Conservation (phyloP, 2,329 filamentous ascomycete species). For the Clarireedia sp. region DNA sequence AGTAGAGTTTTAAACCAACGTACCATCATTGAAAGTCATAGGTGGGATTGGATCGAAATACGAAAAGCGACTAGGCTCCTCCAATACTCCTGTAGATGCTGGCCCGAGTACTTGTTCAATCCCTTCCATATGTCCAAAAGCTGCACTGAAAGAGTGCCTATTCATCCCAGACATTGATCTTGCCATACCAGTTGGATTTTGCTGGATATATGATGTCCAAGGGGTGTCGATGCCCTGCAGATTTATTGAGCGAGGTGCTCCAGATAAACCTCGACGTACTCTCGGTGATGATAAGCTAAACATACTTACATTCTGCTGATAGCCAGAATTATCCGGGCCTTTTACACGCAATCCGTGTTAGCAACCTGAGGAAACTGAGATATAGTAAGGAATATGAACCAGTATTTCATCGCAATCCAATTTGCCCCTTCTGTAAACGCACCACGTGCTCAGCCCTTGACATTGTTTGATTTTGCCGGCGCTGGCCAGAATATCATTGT, state of each 20-base stretch:
- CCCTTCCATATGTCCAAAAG: neutral
- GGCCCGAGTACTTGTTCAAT: neutral
- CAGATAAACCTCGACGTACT: neutral
- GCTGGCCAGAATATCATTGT: neutral
- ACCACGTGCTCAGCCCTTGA: too few relatives aligned
- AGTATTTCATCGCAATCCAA: too few relatives aligned
- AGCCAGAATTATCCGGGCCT: neutral
- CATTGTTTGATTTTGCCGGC: neutral
- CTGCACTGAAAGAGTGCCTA: neutral
- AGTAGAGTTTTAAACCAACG: neutral
- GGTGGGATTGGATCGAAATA: neutral
- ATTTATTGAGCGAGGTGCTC: neutral
- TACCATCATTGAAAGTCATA: constrained; percentile 1
- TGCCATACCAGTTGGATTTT: neutral
- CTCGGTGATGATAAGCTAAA: neutral
- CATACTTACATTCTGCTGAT: neutral
- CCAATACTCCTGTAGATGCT: neutral
- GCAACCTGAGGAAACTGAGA: neutral
- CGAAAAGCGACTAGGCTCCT: neutral
- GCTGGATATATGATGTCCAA: neutral
- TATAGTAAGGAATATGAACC: neutral
- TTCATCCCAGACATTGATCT: neutral
- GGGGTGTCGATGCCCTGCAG: neutral
- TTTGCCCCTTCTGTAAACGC: too few relatives aligned
- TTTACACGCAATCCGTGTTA: neutral